These are phyloP conservation scores for Astrocystis sublimbata DNA, from an alignment of 495 filamentous ascomycete species.

Conservation along the genomic window DNA sequence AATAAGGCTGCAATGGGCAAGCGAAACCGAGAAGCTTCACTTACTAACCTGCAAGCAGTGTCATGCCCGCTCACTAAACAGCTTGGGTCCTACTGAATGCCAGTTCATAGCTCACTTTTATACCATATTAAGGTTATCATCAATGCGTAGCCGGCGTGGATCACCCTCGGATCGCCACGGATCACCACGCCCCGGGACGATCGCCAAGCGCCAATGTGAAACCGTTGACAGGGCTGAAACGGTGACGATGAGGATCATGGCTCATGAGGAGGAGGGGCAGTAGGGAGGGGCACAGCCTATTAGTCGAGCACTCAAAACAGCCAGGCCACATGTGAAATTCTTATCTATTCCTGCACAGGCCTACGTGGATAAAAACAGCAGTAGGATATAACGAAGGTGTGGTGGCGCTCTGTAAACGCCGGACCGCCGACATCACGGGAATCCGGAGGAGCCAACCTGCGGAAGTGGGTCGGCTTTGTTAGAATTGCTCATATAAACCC, in stretches of 20 bases:
- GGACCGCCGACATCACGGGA: not conserved
- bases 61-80: not conserved
- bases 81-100: too few species aligned
- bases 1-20: not conserved
- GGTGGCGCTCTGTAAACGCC: not conserved
- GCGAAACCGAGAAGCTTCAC: too few species aligned
- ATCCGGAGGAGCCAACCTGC: not conserved
- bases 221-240: conserved; percentile 15
- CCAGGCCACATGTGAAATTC: not conserved
- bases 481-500: too few species aligned
- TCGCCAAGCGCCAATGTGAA: conserved; percentile 1
- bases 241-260: conserved; percentile 4
- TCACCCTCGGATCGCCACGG: conserved; percentile 14
- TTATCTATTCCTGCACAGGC: not conserved
- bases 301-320: not conserved
- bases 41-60: not conserved
- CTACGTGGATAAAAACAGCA: not conserved
- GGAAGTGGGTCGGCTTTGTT: not conserved
- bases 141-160: not conserved
- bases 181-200: conserved; percentile 13
- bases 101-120: not conserved
- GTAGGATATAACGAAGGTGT: not conserved
- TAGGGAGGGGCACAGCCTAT: not conserved
- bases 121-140: conserved; percentile 3
- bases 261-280: too few species aligned